These are phyloP conservation scores for Ophiostoma triangulosporum DNA, from an alignment of 2,329 filamentous ascomycete genomes.

Conservation along the genomic window DNA sequence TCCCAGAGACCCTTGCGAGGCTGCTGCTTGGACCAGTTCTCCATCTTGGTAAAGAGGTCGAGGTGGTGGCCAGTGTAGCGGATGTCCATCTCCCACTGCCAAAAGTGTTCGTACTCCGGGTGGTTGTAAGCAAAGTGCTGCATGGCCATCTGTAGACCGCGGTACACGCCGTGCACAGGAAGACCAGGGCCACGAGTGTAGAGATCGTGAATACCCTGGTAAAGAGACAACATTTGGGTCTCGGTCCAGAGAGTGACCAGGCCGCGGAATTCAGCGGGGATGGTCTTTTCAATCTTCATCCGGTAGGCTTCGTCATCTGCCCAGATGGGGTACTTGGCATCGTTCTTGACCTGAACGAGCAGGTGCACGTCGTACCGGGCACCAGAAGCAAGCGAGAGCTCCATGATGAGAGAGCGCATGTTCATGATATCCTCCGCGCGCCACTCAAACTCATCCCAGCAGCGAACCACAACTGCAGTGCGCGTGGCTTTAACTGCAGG, in stretches of 20 bases:
- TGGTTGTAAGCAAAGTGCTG: constrained; percentile 84
- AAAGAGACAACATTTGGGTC: constrained; percentile 80
- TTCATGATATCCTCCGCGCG: constrained; percentile 69
- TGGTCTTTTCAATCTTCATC: constrained; percentile 50
- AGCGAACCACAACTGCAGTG: constrained; percentile 68
- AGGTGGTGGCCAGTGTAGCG: constrained; percentile 84
- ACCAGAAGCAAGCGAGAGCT: constrained; percentile 66
- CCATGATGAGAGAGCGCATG: constrained; percentile 69
- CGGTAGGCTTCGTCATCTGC: constrained; percentile 57
- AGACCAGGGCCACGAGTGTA: constrained; percentile 52
- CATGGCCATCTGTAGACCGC: constrained; percentile 85
- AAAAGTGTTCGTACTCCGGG: constrained; percentile 81
- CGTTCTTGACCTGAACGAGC: constrained; percentile 70
- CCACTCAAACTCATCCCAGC: constrained; percentile 71
- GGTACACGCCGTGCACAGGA: constrained; percentile 82
- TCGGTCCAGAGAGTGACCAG: constrained; percentile 90
- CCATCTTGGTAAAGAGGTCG: constrained; percentile 55
- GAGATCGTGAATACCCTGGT: constrained; percentile 73
- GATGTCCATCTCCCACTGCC: constrained; percentile 94
- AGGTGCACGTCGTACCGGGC: constrained; percentile 80
- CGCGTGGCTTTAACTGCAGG: constrained; percentile 27
- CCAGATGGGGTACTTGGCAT: constrained; percentile 63
- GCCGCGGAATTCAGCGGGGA: constrained; percentile 75
- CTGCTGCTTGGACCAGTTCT: constrained; percentile 56
- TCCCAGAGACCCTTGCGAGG: constrained; percentile 74